Conservation (phyloP, 1,139 yeast genomes). For the Chernovozyma sophiae-reginae region DNA sequence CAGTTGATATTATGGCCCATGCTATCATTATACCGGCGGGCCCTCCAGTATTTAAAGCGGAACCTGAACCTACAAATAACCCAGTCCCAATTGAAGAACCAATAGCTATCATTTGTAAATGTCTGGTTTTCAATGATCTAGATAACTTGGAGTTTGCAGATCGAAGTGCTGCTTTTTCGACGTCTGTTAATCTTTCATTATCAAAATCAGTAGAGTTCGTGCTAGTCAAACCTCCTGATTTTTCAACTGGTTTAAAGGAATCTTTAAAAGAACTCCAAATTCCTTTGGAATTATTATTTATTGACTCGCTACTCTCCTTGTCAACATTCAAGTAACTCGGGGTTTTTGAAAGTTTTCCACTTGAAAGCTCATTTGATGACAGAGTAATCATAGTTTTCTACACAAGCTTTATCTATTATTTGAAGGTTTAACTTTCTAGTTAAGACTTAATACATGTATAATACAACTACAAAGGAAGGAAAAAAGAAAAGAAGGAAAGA, state of each 20-base stretch:
- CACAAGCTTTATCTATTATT: too few species aligned
- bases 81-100: conserved; percentile 79
- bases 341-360: conserved; percentile 1
- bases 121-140: conserved; percentile 31
- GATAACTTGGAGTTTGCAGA: conserved; percentile 39
- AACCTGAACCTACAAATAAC: conserved; percentile 29
- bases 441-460: too few species aligned
- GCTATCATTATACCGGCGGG: conserved; percentile 64
- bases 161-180: conserved; percentile 32
- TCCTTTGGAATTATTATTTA: conserved; percentile 7
- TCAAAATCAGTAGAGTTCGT: conserved; percentile 15
- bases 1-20: conserved; percentile 28
- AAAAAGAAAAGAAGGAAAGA: too few species aligned
- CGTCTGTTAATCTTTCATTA: conserved; percentile 23
- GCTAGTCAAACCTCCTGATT: conserved; percentile 16
- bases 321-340: conserved; percentile 8
- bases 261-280: conserved; percentile 26
- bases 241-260: conserved; percentile 33
- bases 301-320: conserved; percentile 5
- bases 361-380: too few species aligned
- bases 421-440: too few species aligned
- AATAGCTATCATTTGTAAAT: conserved; percentile 64
- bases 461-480: too few species aligned
- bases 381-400: too few species aligned
- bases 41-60: conserved; percentile 51